phyloP scores from a whole-genome alignment of 192 early-diverging fungal species.

The Coemansia aciculifera region DNA sequence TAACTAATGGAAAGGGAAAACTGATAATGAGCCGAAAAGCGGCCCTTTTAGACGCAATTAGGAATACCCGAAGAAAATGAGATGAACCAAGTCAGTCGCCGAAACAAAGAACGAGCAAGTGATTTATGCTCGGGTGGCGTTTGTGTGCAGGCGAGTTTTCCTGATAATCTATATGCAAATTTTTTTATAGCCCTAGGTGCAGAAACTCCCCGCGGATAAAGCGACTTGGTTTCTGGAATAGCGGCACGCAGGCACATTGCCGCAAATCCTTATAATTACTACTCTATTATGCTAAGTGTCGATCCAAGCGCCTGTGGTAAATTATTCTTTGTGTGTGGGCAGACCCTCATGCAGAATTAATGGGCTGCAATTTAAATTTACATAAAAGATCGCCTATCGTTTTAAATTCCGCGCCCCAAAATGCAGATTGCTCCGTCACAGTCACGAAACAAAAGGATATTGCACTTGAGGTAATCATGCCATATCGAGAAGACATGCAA shows the following conservation, averaged over 20 bases:
- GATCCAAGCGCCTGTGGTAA: background rate
- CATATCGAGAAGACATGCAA: background rate
- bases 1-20: background rate
- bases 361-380: background rate
- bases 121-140: background rate
- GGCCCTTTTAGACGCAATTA: background rate
- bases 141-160: background rate
- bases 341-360: background rate
- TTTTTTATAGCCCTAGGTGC: background rate
- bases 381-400: background rate
- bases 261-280: constrained; percentile 1
- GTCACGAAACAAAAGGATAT: background rate
- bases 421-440: background rate
- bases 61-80: background rate
- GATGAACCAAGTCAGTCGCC: background rate
- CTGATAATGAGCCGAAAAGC: background rate
- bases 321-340: background rate
- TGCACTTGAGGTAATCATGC: background rate
- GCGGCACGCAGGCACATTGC: too few relatives aligned
- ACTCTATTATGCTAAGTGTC: background rate
- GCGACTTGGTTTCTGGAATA: background rate
- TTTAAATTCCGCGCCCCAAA: background rate
- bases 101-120: background rate
- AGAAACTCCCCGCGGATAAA: background rate
- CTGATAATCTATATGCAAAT: background rate